A percentile compares a stretch with the other conserved stretches of the same genome.
Conservation (phyloP, 148 eudicot species). For the Amaranthus palmeri region DNA sequence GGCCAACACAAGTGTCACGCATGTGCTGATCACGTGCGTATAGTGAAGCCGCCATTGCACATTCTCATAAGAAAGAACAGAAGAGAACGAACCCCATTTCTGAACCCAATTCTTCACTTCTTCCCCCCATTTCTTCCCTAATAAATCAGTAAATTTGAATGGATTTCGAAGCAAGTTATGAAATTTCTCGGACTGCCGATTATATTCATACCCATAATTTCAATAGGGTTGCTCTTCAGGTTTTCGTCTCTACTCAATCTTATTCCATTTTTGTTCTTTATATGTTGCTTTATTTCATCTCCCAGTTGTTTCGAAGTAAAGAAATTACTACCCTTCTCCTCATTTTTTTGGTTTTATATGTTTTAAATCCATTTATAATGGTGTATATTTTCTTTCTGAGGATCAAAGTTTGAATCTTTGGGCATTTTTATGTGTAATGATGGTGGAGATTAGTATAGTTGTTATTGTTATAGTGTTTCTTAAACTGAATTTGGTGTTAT, state of each 20-base stretch:
- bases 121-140: neutral
- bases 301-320: constrained; percentile 1
- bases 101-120: neutral
- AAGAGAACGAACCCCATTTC: neutral
- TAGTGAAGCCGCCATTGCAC: constrained; percentile 17
- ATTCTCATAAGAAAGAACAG: constrained; percentile 8
- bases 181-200: constrained; percentile 53
- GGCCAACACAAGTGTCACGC: neutral
- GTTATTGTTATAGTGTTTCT: constrained; percentile 2
- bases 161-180: constrained; percentile 57
- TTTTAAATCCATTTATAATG: neutral
- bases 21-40: constrained; percentile 19
- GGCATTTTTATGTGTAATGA: neutral
- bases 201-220: constrained; percentile 47
- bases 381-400: neutral
- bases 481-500: neutral
- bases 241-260: constrained; percentile 9
- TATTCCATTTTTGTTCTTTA: neutral
- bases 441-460: constrained; percentile 1
- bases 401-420: neutral
- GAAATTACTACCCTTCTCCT: neutral
- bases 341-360: neutral
- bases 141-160: constrained; percentile 15
- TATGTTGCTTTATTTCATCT: neutral
- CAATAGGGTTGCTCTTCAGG: constrained; percentile 82